phyloP scores from a whole-genome alignment of 2,329 filamentous ascomycete genomes.

The Cladosporium sp. region DNA sequence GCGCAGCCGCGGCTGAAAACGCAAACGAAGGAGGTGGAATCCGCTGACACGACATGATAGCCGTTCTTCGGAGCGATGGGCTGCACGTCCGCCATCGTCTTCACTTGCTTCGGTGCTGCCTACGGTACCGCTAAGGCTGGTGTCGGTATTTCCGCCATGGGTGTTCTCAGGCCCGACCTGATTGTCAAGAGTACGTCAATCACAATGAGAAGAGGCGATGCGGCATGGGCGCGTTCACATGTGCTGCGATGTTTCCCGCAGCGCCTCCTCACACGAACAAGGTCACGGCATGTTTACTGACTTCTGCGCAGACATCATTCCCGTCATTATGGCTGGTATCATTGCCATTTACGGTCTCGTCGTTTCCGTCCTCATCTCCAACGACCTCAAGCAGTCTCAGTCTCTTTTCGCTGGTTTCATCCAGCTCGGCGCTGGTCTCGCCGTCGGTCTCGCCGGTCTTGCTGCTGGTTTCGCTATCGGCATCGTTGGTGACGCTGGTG shows the following conservation, averaged over 20 bases:
- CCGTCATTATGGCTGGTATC: conserved; percentile 99
- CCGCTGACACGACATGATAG: conserved; percentile 33
- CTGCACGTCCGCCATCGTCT: conserved; percentile 90
- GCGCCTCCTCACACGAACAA: not conserved
- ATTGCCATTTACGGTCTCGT: conserved; percentile 81
- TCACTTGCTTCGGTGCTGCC: conserved; percentile 92
- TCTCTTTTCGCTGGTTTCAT: conserved; percentile 48
- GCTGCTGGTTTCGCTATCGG: conserved; percentile 44
- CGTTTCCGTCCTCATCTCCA: conserved; percentile 50
- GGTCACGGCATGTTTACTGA: not conserved
- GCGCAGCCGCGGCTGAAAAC: not conserved
- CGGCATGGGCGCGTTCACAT: not conserved
- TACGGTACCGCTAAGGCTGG: conserved; percentile 99
- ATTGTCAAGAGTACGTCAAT: conserved; percentile 94
- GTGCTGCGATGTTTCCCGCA: not conserved
- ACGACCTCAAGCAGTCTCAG: conserved; percentile 42
- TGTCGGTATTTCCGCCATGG: conserved; percentile 97
- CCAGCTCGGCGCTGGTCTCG: conserved; percentile 47
- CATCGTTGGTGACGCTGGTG: conserved; percentile 70
- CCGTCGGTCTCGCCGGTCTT: conserved; percentile 39
- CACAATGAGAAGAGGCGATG: not conserved
- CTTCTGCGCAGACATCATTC: conserved; percentile 73
- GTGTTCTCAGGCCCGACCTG: conserved; percentile 93
- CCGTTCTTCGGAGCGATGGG: conserved; percentile 98
- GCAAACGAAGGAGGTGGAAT: not conserved